Conservation (phyloP, 2,329 filamentous ascomycete genomes). For the Talaromyces amestolkiae region DNA sequence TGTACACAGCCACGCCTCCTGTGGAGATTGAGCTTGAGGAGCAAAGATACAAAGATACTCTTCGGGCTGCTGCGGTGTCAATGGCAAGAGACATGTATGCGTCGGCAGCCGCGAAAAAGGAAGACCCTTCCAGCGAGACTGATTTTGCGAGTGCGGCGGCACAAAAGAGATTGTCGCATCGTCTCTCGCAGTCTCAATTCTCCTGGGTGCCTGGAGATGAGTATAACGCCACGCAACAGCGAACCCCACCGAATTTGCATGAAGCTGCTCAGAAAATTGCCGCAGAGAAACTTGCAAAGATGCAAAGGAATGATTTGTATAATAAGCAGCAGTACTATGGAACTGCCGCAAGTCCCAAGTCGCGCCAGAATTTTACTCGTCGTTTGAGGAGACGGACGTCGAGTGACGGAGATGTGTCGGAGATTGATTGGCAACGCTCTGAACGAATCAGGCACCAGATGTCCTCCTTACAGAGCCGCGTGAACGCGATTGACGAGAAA, state of each 20-base stretch:
- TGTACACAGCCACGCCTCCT: conserved; percentile 75
- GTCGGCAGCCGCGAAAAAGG: conserved; percentile 47
- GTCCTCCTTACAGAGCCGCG: conserved; percentile 68
- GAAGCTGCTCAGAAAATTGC: conserved; percentile 85
- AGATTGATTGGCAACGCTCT: conserved; percentile 66
- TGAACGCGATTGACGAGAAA: conserved; percentile 69
- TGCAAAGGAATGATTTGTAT: conserved; percentile 68
- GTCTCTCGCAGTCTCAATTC: conserved; percentile 31
- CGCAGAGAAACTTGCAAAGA: conserved; percentile 75
- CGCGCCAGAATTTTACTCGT: conserved; percentile 53
- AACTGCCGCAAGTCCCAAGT: conserved; percentile 44
- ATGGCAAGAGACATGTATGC: conserved; percentile 89
- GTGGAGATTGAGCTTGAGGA: conserved; percentile 72
- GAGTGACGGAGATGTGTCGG: conserved; percentile 60
- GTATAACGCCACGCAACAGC: conserved; percentile 23
- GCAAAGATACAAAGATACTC: conserved; percentile 65
- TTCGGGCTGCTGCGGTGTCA: conserved; percentile 78
- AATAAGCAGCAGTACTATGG: conserved; percentile 76
- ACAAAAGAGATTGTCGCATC: conserved; percentile 36
- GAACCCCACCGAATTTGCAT: conserved; percentile 58
- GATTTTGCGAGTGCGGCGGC: conserved; percentile 29
- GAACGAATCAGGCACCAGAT: conserved; percentile 74
- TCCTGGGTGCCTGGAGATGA: conserved; percentile 29
- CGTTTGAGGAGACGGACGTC: conserved; percentile 63
- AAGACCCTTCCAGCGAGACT: conserved; percentile 20